Base-by-base conservation (phyloP, 164 flowering plant genomes). In the Nymphaea colorata region DNA sequence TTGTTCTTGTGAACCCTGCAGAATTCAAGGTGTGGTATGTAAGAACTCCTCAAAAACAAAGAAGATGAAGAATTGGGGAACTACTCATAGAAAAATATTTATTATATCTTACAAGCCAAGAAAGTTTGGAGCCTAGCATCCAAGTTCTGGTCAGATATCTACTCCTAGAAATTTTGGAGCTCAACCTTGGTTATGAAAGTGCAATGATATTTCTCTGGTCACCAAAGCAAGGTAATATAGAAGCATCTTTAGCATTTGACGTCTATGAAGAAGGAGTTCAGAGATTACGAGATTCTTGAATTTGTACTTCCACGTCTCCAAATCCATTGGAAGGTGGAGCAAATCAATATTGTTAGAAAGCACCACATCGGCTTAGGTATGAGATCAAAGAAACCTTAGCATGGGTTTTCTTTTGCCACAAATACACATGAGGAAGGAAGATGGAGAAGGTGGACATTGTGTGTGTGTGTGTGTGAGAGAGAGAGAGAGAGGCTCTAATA, bases 1-100 rank as follows among this genome's bases (percentile, higher is more conserved):
- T 86, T 87, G 74, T 91, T 78, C 67, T 89, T 91, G 70, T 91
- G 95, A 66, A 91, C 97, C 97, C 97, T 91, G 83, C 57, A 51
- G 14, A 51, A 51, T 51, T 51, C 57, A 5, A 2, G 3, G 3
- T 51, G 14, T 66, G 70, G 36, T 12, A 42, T 42, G 42, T 4
- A 70, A 4, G 10, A 7, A 43, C 43, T 42, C 14, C 8, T 2
- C 12, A 51, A 15, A 51, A 8, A 10, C 15, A 14, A 14, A 25
- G 36, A 25, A 25, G 36, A 25, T 25, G 36, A 47, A 47, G 57
- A 51, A 51, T 7, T 2, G 2, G 14, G 3, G 14, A 10, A 8
- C 5, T 8, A 8, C 8, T 10, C 14, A 10, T 7, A 51, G 57
- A 51, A 5, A 51, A 0, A 8, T 10, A 51, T 51, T 3, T 6